phyloP scores from a whole-genome alignment of 1,139 yeast species.

The Candida tetrigidarum region DNA sequence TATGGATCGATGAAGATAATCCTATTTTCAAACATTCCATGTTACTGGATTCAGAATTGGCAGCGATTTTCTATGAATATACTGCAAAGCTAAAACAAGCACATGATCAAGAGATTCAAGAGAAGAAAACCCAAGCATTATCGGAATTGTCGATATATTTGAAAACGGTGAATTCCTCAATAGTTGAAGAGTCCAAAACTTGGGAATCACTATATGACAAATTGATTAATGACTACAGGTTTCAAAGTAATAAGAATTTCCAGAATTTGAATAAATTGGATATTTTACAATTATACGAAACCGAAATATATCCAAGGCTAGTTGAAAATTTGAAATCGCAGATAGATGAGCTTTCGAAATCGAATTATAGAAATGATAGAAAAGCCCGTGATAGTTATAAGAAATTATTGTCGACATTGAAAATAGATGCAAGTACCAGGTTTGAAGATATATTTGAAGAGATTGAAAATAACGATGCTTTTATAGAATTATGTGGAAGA shows the following conservation, averaged over 20 bases:
- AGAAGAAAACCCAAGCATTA: constrained; percentile 52
- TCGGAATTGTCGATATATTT: constrained; percentile 55
- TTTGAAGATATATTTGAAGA: constrained; percentile 61
- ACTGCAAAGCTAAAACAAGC: constrained; percentile 42
- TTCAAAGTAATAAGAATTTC: constrained; percentile 63
- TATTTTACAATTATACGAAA: constrained; percentile 56
- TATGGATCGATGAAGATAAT: constrained; percentile 57
- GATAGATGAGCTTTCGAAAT: constrained; percentile 37
- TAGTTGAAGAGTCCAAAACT: constrained; percentile 31
- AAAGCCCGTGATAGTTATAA: constrained; percentile 66
- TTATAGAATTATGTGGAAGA: constrained; percentile 69
- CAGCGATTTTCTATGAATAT: constrained; percentile 55
- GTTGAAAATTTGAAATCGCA: constrained; percentile 36
- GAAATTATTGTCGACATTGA: constrained; percentile 40
- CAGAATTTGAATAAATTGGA: constrained; percentile 58
- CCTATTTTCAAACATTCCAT: constrained; percentile 69
- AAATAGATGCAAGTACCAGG: constrained; percentile 56
- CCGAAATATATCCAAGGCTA: constrained; percentile 47
- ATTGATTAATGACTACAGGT: constrained; percentile 52
- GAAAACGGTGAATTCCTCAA: constrained; percentile 33
- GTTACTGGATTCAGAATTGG: constrained; percentile 59
- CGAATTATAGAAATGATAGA: constrained; percentile 61
- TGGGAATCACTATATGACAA: constrained; percentile 52
- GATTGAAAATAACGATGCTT: constrained; percentile 63
- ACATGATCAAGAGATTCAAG: constrained; percentile 34